Evolutionary conservation across 2,329 filamentous ascomycete genomes (phyloP).

Genomic region (Fusarium nematophilum): DNA sequence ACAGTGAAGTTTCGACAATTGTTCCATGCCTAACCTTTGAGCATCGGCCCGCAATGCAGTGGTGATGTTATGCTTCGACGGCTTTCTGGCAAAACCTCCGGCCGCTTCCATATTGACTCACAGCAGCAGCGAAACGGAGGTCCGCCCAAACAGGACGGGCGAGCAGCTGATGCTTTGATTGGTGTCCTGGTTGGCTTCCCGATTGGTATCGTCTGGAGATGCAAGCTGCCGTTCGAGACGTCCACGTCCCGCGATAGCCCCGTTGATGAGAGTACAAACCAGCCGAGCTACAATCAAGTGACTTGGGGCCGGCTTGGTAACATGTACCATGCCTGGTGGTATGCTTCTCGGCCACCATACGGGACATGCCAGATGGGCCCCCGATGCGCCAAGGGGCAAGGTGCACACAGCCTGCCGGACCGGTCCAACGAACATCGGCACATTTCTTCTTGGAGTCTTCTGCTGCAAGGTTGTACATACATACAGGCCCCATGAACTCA

Average conservation of each 20-base stretch:
- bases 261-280: slow-evolving; percentile 39
- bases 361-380: slow-evolving; percentile 37
- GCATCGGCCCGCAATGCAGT: slow-evolving; percentile 34
- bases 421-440: slow-evolving; percentile 29
- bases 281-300: slow-evolving; percentile 40
- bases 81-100: slow-evolving; percentile 26
- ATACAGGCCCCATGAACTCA: slow-evolving; percentile 24
- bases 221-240: slow-evolving; percentile 47
- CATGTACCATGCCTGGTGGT: slow-evolving; percentile 38
- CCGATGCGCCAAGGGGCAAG: slow-evolving; percentile 35
- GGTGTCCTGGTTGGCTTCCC: slow-evolving; percentile 28
- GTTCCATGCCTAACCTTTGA: slow-evolving; percentile 34
- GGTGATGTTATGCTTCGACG: slow-evolving; percentile 33
- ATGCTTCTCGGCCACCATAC: slow-evolving; percentile 36
- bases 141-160: slow-evolving; percentile 35
- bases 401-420: slow-evolving; percentile 27
- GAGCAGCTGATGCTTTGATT: slow-evolving; percentile 31
- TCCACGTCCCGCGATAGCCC: slow-evolving; percentile 41
- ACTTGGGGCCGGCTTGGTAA: slow-evolving; percentile 40
- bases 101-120: slow-evolving; percentile 37
- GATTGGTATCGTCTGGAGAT: slow-evolving; percentile 43
- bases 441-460: slow-evolving; percentile 30
- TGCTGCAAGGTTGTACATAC: slow-evolving; percentile 30
- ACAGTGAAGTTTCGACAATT: slow-evolving; percentile 38
- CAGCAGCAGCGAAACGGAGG: slow-evolving; percentile 28